These are phyloP conservation scores for Rhodotorula sphaerocarpa DNA, from an alignment of 768 basidiomycete genomes.

Conservation along the genomic window DNA sequence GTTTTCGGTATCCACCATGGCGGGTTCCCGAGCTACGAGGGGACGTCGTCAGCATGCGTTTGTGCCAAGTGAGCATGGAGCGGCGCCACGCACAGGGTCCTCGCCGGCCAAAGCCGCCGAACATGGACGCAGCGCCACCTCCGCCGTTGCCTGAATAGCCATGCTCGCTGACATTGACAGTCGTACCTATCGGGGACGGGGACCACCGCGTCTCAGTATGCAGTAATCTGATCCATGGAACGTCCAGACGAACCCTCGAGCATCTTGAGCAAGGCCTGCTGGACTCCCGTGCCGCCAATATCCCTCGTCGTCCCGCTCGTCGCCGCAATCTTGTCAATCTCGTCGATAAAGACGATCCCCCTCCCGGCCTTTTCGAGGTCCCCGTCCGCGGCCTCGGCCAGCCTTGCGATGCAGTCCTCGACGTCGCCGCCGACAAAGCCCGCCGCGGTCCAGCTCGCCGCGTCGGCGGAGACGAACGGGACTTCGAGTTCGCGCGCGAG, in stretches of 20 bases:
- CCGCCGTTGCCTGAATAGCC: constrained; percentile 39
- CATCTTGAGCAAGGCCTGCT: constrained; percentile 76
- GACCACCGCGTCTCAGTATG: background rate
- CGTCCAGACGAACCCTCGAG: constrained; percentile 97
- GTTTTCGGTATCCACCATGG: constrained; percentile 77
- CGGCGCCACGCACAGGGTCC: constrained; percentile 7
- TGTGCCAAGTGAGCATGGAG: background rate
- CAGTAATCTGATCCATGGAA: too few relatives aligned
- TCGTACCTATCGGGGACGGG: background rate
- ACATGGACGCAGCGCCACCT: background rate
- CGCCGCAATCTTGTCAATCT: constrained; percentile 80
- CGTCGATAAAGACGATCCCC: constrained; percentile 82
- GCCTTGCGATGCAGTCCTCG: constrained; percentile 76
- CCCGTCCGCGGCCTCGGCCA: constrained; percentile 83
- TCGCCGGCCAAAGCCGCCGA: constrained; percentile 4
- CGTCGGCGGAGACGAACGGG: constrained; percentile 87
- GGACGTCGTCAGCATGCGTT: too few relatives aligned
- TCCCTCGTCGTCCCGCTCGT: constrained; percentile 54
- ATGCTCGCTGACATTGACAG: constrained; percentile 35
- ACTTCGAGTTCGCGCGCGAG: constrained; percentile 85
- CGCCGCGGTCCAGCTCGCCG: constrained; percentile 81
- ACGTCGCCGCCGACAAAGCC: constrained; percentile 88
- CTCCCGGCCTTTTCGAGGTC: constrained; percentile 74
- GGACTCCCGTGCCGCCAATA: constrained; percentile 92
- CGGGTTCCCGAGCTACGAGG: constrained; percentile 53